Evolutionary conservation across 495 filamentous ascomycete species (phyloP).

Genomic region (Chaetomium fimeti): DNA sequence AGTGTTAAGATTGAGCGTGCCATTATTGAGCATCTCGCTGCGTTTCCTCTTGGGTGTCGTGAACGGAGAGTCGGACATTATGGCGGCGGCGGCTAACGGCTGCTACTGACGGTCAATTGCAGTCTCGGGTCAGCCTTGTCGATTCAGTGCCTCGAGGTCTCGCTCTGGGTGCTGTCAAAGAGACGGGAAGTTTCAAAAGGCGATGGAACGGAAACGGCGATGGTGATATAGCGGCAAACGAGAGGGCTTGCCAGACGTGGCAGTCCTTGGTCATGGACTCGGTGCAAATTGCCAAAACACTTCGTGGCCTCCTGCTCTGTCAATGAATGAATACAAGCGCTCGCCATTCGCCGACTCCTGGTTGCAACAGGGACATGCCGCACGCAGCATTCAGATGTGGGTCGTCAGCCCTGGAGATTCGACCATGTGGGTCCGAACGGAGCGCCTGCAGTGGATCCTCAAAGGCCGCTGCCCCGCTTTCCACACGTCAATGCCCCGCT

Average conservation of each 20-base stretch:
- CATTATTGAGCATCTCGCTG: conserved; percentile 32
- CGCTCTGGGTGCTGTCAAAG: neutral
- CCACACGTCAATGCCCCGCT: too few relatives aligned
- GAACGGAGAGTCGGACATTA: conserved; percentile 29
- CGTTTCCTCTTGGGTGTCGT: conserved; percentile 54
- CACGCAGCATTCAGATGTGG: neutral
- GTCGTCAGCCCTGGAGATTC: conserved; percentile 3
- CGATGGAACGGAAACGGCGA: too few relatives aligned
- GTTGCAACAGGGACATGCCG: neutral
- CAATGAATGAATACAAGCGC: too few relatives aligned
- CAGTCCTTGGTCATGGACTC: neutral
- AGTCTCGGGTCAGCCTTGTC: neutral
- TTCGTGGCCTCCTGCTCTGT: too few relatives aligned
- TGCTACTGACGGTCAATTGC: conserved; percentile 22
- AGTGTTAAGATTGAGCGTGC: conserved; percentile 23
- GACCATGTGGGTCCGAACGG: too few relatives aligned
- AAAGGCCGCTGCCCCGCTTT: too few relatives aligned
- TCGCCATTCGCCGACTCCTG: neutral
- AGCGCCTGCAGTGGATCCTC: too few relatives aligned
- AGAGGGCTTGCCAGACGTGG: too few relatives aligned
- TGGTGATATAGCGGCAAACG: too few relatives aligned
- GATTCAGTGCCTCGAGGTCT: neutral
- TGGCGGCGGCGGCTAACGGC: conserved; percentile 19
- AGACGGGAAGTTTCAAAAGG: too few relatives aligned
- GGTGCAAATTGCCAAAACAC: neutral